Percentiles rank a stretch among this genome's conserved stretches.
phyloP scores from a whole-genome alignment of 2,329 filamentous ascomycete genomes.

The Fusarium temperatum region DNA sequence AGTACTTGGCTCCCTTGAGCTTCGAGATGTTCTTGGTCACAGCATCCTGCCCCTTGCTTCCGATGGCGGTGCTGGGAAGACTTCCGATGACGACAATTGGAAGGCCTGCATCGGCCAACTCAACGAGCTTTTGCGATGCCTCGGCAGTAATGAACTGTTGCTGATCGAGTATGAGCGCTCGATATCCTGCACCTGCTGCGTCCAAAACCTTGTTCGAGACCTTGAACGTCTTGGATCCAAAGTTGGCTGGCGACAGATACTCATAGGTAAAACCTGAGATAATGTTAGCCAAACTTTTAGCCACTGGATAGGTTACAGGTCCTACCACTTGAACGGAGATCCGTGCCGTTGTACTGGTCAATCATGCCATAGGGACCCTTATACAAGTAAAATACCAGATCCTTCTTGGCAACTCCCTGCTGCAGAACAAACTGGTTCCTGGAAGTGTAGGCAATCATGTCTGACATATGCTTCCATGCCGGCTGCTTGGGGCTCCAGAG shows the following conservation, averaged over 20 bases:
- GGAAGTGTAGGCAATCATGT: not conserved
- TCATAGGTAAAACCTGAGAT: not conserved
- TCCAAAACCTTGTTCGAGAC: not conserved
- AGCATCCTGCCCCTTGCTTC: not conserved
- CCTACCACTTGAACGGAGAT: not conserved
- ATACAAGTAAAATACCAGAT: fast-evolving
- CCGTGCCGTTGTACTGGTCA: not conserved
- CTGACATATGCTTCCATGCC: not conserved
- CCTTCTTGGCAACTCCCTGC: not conserved
- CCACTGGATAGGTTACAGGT: no score
- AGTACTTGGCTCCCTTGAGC: not conserved
- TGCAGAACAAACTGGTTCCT: not conserved
- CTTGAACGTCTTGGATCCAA: not conserved
- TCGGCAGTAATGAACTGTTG: not conserved
- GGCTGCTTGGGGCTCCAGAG: not conserved
- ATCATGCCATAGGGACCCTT: not conserved
- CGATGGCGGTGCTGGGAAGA: not conserved
- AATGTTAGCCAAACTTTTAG: no score
- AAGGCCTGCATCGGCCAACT: not conserved
- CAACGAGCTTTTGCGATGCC: not conserved
- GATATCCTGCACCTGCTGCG: not conserved
- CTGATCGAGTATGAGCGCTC: not conserved
- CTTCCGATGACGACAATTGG: not conserved
- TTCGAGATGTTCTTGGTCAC: not conserved
- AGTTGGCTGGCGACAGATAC: not conserved